Base-by-base conservation (phyloP, 495 filamentous ascomycete species). In the Glarea lozoyensis region DNA sequence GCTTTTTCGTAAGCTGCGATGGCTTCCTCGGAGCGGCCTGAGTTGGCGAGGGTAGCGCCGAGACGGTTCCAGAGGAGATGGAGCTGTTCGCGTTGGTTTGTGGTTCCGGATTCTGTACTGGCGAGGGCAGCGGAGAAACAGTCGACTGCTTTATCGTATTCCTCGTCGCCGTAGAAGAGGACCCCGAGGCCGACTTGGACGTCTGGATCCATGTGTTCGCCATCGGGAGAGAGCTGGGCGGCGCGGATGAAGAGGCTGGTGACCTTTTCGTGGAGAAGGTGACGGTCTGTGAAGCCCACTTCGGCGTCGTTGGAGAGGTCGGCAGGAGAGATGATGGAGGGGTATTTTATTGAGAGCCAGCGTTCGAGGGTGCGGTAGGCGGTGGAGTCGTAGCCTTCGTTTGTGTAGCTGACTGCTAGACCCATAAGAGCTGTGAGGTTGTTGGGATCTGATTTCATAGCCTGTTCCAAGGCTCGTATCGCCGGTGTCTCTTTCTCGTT, bases 51-150 rank as follows among this genome's bases (percentile, higher is more conserved):
- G 0, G 92, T 99, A 3, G 92, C 92, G 41, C 92, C 92, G 4
- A 99, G 81, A 3, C 92, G 79, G 67, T 99, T 99, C 93, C 93
- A 99, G 9, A 99, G 80, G 5, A 99, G 79, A 50, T 96, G 92
- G 5, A 90, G 64, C 60, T 93, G 84, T 47, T 78, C 73, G 41
- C 70, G 69, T 45, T 81, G 75, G 67, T 94, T 94, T 35, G 73
- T 70, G 7, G 70, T 72, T 34, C 89, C 88, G 5, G 77, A 73
- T 60, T 94, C 87, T 2, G 85, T 83, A 31, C 75, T 82, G 18
- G 84, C 80, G 17, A 99, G 72, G 3, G 92, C 93, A 2, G 90
- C 76, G 19, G 79, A 81, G 75, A 99, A 99, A 66, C 93, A 99
- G 69, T 99, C 92, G 36, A 97, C 93, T 0, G 92, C 93, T 63